A percentile compares a stretch with the other conserved stretches of the same genome.
Evolutionary conservation across 139 green algal species (phyloP).

Genomic region (Yamagishiella unicocca): DNA sequence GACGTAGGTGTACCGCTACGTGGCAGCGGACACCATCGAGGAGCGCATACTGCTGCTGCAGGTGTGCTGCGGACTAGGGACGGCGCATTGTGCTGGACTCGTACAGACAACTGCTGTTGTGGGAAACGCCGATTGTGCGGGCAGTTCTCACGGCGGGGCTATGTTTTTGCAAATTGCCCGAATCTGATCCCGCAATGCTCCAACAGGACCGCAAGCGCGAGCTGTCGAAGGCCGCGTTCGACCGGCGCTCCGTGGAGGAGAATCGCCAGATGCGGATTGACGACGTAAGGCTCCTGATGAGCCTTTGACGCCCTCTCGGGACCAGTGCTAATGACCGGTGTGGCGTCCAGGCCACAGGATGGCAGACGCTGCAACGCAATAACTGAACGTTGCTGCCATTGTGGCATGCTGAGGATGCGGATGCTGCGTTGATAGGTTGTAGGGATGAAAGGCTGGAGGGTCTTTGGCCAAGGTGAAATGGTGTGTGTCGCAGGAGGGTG

Average conservation of each 20-base stretch:
- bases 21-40: constrained; percentile 77
- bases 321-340: too few species aligned
- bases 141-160: not conserved
- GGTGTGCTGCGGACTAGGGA: constrained; percentile 22
- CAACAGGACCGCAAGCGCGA: constrained; percentile 65
- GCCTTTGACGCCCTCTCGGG: too few species aligned
- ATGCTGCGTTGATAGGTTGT: too few species aligned
- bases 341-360: too few species aligned
- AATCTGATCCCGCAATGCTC: constrained; percentile 4
- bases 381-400: too few species aligned
- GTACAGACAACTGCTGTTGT: not conserved
- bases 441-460: too few species aligned
- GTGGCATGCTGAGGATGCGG: too few species aligned
- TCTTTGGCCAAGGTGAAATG: too few species aligned
- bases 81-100: not conserved
- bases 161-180: not conserved
- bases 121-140: not conserved
- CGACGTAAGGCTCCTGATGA: constrained; percentile 76
- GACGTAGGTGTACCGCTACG: constrained; percentile 65
- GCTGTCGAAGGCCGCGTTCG: constrained; percentile 60
- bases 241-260: constrained; percentile 34
- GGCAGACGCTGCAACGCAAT: too few species aligned
- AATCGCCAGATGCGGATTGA: constrained; percentile 57
- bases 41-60: constrained; percentile 87
- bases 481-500: too few species aligned